Evolutionary conservation across 768 basidiomycete genomes (phyloP).

Genomic region (Lentinula detonsa): DNA sequence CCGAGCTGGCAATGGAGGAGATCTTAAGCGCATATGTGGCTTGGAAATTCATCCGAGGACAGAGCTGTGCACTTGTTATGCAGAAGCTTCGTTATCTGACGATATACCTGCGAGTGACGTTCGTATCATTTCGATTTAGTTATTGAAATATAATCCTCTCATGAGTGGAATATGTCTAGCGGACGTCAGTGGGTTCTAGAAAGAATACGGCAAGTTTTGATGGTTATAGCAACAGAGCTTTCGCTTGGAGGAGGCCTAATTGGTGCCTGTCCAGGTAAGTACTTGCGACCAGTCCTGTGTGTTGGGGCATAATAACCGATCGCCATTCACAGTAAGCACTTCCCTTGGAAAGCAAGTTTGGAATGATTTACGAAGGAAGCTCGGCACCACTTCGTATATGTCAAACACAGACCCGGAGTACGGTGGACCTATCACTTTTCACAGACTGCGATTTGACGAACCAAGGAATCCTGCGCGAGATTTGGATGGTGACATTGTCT

Average conservation of each 20-base stretch:
- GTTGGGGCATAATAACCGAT: background rate
- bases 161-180: background rate
- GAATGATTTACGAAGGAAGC: background rate
- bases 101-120: constrained; percentile 1
- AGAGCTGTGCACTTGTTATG: background rate
- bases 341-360: background rate
- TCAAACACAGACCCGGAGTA: background rate
- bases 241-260: background rate
- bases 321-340: background rate
- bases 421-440: constrained; percentile 1
- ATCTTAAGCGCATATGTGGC: constrained; percentile 1
- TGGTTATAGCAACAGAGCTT: background rate
- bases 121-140: background rate
- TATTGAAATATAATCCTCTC: background rate
- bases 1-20: constrained; percentile 1
- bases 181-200: background rate
- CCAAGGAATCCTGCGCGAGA: background rate
- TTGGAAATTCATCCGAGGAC: constrained; percentile 1
- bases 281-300: background rate
- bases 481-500: background rate
- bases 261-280: constrained; percentile 1
- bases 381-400: background rate
- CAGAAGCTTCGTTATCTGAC: constrained; percentile 1
- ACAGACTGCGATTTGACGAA: background rate
- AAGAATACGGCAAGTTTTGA: background rate